Base-by-base conservation (phyloP, 306 rosid genomes). In the Oxytropis ochrocephala region DNA sequence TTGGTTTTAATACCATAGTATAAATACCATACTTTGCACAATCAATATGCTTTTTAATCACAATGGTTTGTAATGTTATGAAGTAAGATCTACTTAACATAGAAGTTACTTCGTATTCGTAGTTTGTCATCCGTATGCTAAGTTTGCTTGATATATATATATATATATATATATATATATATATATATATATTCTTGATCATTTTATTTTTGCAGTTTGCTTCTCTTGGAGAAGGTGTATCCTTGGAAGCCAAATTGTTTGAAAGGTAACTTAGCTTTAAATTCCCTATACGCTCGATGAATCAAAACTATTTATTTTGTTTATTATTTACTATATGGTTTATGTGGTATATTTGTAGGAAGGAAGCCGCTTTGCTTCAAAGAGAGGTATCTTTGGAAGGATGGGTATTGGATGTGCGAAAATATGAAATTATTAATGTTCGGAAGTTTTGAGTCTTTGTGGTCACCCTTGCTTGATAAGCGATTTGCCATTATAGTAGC, bases 321-420 rank as follows among this genome's bases (percentile, higher is more conserved):
- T 72, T 55, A 27, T 11, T 6, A 43, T 72, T 59, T 33, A 21
- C 36, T 41, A 79, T 71, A 35, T 84, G 48, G 73, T 48, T 79
- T 33, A 21, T 46, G 67, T 76, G 48, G 39, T 84, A 61, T 79
- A 72, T 78, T 69, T 83, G 73, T 85, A 95, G 99, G 89, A 95
- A 95, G 79, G 99, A 95, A 89, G 99, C 94, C 76, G 86, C 87
- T 35, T 70, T 95, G 82, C 97, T 92, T 58, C 96, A 91, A 81
- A 95, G 95, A 85, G 97, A 91, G 96, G 99, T 95, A 80, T 74
- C 73, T 64, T 17, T n/a, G 14, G 64, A 75, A 44, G 43, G 39
- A 57, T 70, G 64, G 57, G 51, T 44, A 9, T 64, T 70, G 18
- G 57, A 65, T 60, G 32, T 56, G 65, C 67, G 62, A 42, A 75